A percentile compares a stretch with the other conserved stretches of the same genome.
Conservation (phyloP, 345 rosid species). For the Leavenworthia alabamica region DNA sequence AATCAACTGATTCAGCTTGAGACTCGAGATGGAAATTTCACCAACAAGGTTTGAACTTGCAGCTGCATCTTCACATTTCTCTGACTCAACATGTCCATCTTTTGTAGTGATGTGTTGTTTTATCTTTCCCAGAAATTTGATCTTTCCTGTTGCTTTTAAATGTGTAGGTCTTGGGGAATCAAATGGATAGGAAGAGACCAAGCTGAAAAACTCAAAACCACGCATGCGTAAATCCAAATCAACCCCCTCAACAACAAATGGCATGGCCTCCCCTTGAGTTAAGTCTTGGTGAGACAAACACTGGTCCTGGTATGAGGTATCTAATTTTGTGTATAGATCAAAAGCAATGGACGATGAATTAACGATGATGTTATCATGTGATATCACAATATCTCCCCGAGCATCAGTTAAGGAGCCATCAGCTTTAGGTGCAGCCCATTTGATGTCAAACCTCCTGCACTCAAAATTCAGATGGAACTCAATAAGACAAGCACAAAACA, state of each 20-base stretch:
- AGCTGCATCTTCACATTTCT: conserved; percentile 25
- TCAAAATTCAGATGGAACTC: conserved; percentile 21
- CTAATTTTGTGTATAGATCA: conserved; percentile 68
- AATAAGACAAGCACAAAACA: conserved; percentile 17
- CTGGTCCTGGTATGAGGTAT: conserved; percentile 67
- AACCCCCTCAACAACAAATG: conserved; percentile 79
- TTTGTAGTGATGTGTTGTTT: conserved; percentile 32
- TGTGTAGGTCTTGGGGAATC: conserved; percentile 94
- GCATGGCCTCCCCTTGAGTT: conserved; percentile 38
- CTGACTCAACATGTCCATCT: conserved; percentile 31
- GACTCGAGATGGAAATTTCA: conserved; percentile 77
- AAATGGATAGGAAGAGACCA: conserved; percentile 73
- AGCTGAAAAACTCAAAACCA: conserved; percentile 89
- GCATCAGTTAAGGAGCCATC: conserved; percentile 95
- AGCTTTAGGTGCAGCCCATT: conserved; percentile 96
- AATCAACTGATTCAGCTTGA: conserved; percentile 84
- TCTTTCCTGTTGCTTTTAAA: conserved; percentile 85
- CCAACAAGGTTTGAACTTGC: conserved; percentile 53
- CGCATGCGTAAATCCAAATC: conserved; percentile 95
- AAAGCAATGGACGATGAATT: conserved; percentile 85
- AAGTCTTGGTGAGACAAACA: conserved; percentile 41
- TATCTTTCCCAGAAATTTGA: conserved; percentile 85
- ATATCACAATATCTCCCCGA: conserved; percentile 91
- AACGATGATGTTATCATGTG: conserved; percentile 73
- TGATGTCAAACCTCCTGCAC: conserved; percentile 88